Percentiles rank a stretch among this genome's conserved stretches.
These are phyloP conservation scores for Gynandropsis gynandra DNA, from an alignment of 345 rosid genomes.

Conservation along the genomic window DNA sequence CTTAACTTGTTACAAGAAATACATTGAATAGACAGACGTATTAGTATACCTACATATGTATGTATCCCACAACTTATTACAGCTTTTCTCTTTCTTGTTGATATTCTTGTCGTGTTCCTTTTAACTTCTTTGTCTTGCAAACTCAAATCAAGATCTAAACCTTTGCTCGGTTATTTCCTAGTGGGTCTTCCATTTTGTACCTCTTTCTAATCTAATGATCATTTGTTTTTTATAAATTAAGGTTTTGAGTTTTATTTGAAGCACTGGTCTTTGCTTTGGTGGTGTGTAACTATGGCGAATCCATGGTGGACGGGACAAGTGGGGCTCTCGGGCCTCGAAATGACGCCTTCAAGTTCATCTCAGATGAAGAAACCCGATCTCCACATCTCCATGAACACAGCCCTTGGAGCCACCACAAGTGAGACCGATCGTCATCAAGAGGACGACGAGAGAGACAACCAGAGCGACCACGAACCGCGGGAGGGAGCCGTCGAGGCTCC, in stretches of 20 bases:
- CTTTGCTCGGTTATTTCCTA: constrained; percentile 16
- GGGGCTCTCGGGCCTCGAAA: constrained; percentile 45
- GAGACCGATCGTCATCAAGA: constrained; percentile 30
- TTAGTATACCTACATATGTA: background rate
- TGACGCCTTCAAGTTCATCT: constrained; percentile 48
- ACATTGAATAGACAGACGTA: background rate
- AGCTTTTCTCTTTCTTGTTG: constrained; percentile 28
- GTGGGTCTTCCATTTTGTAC: background rate
- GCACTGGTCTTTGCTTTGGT: background rate
- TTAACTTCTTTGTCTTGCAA: constrained; percentile 25
- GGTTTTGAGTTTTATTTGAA: constrained; percentile 10
- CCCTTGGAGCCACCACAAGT: constrained; percentile 17
- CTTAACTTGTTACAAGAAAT: background rate
- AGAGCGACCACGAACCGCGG: constrained; percentile 49
- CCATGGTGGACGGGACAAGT: constrained; percentile 69
- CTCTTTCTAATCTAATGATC: constrained; percentile 1
- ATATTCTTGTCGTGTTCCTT: constrained; percentile 32
- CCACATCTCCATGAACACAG: constrained; percentile 53
- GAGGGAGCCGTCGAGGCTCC: constrained; percentile 57
- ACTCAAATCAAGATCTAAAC: constrained; percentile 30
- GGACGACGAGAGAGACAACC: constrained; percentile 39
- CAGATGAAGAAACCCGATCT: constrained; percentile 67
- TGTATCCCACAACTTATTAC: too few species aligned
- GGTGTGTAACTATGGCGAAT: constrained; percentile 48
- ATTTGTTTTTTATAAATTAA: constrained; percentile 1